Evolutionary conservation across 768 basidiomycete species (phyloP), one percentile per base, ranked within the genome.

Genomic region (Podaxis rugospora): DNA sequence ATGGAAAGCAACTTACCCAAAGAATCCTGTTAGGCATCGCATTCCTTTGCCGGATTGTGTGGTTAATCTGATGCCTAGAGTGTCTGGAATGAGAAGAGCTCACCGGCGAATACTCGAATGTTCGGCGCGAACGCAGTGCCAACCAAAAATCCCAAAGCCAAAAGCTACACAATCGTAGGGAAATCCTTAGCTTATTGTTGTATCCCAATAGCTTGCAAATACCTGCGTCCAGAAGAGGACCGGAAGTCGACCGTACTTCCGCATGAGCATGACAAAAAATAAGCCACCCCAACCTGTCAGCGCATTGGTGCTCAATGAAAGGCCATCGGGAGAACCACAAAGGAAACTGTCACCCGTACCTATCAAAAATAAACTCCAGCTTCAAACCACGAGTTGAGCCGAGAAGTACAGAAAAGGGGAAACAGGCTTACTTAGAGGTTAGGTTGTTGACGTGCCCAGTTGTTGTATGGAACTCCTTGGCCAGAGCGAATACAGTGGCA

Each of bases 181-280:
- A 44, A 5, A 44, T 18, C 1, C 9, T 44, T 32, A 32, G 7
- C 32, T 3, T 32, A 32, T 2, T 32, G 32, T 2, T 9, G 32
- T 32, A 1, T 9, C 7, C 32, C 7, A 9, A 23, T 28, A 9
- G 4, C 5, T 14, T 3, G 7, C 5, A 16, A 18, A 16, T 60
- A 83, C 83, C 74, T 89, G 87, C 0, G 85, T 83, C 87, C 87
- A 90, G 72, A 89, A 89, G 36, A 90, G 71, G 11, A 88, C 72
- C 0, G 87, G 85, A 1, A 90, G 78, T 47, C 88, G 81, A 6
- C 88, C 88, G 57, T 72, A 80, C 21, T 83, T 80, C 32, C 85
- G 78, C 71, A 88, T 84, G 40, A 87, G 69, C 74, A 88, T 84
- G 5, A 88, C 85, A 16, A 80, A 80, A 62, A 83, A 75, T n/a